phyloP scores from a whole-genome alignment of 306 rosid species.

The Trifolium fragiferum region DNA sequence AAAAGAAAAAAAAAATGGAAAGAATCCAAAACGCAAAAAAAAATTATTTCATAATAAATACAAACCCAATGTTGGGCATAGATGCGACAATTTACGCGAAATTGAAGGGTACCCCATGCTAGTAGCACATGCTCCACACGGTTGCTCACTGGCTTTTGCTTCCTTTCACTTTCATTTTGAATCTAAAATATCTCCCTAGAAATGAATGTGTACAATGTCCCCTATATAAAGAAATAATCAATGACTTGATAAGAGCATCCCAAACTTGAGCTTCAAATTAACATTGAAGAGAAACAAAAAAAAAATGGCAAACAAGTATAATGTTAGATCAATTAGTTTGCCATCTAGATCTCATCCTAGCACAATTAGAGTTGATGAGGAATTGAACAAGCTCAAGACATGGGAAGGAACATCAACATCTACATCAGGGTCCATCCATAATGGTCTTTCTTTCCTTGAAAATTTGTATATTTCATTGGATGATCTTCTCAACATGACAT shows the following conservation, averaged over 20 bases:
- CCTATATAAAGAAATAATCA: neutral
- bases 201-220: neutral
- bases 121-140: constrained; percentile 23
- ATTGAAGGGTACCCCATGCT: constrained; percentile 7
- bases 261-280: neutral
- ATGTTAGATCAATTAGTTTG: constrained; percentile 27
- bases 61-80: neutral
- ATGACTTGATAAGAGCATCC: constrained; percentile 7
- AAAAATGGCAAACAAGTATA: constrained; percentile 4
- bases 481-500: constrained; percentile 12
- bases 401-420: constrained; percentile 24
- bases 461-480: constrained; percentile 20
- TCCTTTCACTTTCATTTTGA: constrained; percentile 7
- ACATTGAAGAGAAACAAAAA: no score
- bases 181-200: neutral
- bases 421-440: neutral
- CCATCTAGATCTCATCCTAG: constrained; percentile 29
- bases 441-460: neutral
- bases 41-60: neutral
- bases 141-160: neutral
- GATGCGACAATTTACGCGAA: constrained; percentile 10
- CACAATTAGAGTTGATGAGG: constrained; percentile 14
- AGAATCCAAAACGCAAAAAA: no score
- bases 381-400: constrained; percentile 4
- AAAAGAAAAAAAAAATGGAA: no score